These are phyloP conservation scores for Ophiostoma novo-ulmi DNA, from an alignment of 2,329 filamentous ascomycete genomes.

Conservation along the genomic window DNA sequence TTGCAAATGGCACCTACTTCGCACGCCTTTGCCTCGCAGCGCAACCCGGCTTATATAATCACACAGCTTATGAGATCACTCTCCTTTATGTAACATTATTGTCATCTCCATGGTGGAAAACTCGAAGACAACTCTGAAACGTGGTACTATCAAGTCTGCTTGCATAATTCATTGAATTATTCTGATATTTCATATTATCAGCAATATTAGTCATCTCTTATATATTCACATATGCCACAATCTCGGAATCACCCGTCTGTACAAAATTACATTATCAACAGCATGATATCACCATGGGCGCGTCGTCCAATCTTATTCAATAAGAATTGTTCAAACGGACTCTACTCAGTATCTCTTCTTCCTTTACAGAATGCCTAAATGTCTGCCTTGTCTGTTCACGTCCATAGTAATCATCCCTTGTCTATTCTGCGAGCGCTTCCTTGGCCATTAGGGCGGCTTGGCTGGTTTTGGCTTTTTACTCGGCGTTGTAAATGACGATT, in stretches of 20 bases:
- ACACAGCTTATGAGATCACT: no score
- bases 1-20: no score
- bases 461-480: not conserved
- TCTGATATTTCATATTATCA: not conserved
- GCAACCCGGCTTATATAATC: no score
- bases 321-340: no score
- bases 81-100: no score
- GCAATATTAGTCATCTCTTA: not conserved
- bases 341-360: not conserved
- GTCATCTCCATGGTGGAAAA: not conserved
- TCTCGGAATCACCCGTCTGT: not conserved
- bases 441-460: not conserved
- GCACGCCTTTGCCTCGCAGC: no score
- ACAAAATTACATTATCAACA: no score
- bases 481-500: not conserved
- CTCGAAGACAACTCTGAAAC: not conserved
- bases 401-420: not conserved
- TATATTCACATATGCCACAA: not conserved
- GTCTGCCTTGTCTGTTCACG: not conserved
- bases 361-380: not conserved
- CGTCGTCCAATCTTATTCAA: not conserved
- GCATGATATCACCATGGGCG: slow-evolving; percentile 3
- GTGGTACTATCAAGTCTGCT: not conserved
- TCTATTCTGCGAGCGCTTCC: not conserved
- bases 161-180: not conserved